phyloP scores from a whole-genome alignment of 2,329 filamentous ascomycete genomes.

The Periconia sp. region DNA sequence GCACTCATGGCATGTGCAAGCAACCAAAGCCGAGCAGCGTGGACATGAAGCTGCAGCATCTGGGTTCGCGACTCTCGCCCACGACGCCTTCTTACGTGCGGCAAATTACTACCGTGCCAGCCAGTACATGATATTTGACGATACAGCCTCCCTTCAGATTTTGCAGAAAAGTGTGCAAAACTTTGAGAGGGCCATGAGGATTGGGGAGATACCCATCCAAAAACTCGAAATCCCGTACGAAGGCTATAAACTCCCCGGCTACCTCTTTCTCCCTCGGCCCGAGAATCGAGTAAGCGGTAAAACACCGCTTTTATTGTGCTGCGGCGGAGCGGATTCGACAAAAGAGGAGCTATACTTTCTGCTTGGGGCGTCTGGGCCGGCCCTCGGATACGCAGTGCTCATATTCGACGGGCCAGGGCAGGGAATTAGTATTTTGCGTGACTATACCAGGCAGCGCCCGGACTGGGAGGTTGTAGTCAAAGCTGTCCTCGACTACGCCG shows the following conservation, averaged over 20 bases:
- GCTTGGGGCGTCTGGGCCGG: constrained; percentile 41
- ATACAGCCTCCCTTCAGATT: neutral
- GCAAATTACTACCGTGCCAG: constrained; percentile 5
- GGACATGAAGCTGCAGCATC: neutral
- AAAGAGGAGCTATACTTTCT: constrained; percentile 43
- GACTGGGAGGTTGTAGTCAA: constrained; percentile 34
- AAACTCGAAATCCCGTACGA: neutral
- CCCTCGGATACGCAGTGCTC: constrained; percentile 51
- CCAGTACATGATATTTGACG: constrained; percentile 3
- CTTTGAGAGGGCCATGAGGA: neutral
- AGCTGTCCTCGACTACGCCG: constrained; percentile 27
- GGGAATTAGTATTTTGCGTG: constrained; percentile 41
- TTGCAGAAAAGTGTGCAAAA: neutral
- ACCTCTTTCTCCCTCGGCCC: constrained; percentile 3
- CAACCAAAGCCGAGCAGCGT: constrained; percentile 27
- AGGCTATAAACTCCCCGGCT: constrained; percentile 3
- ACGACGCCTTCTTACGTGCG: constrained; percentile 48
- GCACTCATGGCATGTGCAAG: constrained; percentile 40
- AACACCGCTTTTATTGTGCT: constrained; percentile 5
- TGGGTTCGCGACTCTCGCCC: constrained; percentile 36
- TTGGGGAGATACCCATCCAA: neutral
- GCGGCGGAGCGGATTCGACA: constrained; percentile 10
- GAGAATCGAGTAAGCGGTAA: neutral
- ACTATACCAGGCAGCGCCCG: constrained; percentile 21
- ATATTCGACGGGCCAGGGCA: constrained; percentile 57